Conservation (phyloP, 1,139 yeast species). For the Meyerozyma sp. region DNA sequence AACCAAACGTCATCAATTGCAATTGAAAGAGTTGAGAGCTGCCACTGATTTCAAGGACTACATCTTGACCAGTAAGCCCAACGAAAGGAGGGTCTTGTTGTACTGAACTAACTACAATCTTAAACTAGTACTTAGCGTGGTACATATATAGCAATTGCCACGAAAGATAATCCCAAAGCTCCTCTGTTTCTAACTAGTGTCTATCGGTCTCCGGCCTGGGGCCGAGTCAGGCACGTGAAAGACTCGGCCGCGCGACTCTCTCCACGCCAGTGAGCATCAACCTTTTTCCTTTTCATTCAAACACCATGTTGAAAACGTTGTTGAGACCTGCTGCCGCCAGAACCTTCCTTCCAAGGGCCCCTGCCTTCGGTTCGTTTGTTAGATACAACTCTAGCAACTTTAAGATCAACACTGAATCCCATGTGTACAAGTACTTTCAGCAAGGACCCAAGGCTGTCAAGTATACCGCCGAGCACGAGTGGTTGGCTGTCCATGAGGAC, state of each 20-base stretch:
- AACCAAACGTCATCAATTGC: not conserved
- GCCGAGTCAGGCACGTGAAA: not conserved
- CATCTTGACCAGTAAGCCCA: not conserved
- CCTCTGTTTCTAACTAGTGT: not conserved
- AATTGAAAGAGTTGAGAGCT: not conserved
- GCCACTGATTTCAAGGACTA: not conserved
- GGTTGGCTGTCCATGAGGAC: conserved; percentile 85
- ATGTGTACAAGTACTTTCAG: conserved; percentile 45
- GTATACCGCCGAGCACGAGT: conserved; percentile 91
- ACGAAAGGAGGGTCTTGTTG: not conserved
- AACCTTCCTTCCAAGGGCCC: not conserved
- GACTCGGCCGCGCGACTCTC: not conserved
- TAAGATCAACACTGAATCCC: conserved; percentile 46
- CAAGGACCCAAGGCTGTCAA: conserved; percentile 50
- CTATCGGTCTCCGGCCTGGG: not conserved
- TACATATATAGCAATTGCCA: too few species aligned
- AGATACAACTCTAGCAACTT: conserved; percentile 39
- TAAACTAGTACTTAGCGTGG: too few species aligned
- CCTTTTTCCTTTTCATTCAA: not conserved
- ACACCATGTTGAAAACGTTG: conserved; percentile 5
- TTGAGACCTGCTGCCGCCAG: conserved; percentile 5
- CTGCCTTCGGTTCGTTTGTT: conserved; percentile 10
- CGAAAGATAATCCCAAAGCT: too few species aligned
- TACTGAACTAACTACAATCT: not conserved
- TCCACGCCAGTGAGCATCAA: not conserved